Base-by-base conservation (phyloP, 306 rosid species). In the Pterocarpus macrocarpus region DNA sequence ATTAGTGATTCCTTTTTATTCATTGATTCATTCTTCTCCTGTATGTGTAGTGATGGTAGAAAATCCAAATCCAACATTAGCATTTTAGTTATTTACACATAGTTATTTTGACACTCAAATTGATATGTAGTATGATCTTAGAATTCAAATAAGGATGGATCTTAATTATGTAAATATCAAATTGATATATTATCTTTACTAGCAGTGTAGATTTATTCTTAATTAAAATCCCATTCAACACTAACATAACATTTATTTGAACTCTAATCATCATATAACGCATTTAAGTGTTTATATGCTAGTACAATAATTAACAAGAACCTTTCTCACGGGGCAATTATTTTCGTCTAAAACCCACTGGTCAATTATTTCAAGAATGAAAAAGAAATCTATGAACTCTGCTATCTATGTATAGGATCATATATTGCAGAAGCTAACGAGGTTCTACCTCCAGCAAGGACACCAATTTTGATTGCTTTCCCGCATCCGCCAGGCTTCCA, bases 381-480 rank as follows among this genome's bases (percentile, higher is more conserved):
- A 72, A 39, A 53, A 73, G 61, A 58, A 66, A 49, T 66, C 10
- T 38, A 36, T 36, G 45, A 84, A 73, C 30, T 61, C 32, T 66
- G n/a, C 17, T 65, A 30, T 44, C 9, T 10, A 22, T n/a, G 22
- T 39, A 5, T 3, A 66, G 66, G 79, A 73, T 72, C 22, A 81
- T 75, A 36, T 59, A 73, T 65, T 78, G 61, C 49, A 72, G 16
- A 64, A 78, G 47, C 38, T 45, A 75, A 62, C 69, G 76, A 73
- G 75, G 16, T 14, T 84, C 59, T 79, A 93, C 99, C 99, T 88
- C 87, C 92, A 71, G 86, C 68, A 76, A 95, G 85, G 80, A 79
- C 39, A 62, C 85, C 82, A 34, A 88, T 81, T 88, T 76, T 90
- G 73, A 59, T 62, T 77, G 71, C 53, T 79, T 74, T 67, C 44